phyloP scores from a whole-genome alignment of 2,329 filamentous ascomycete genomes.

The Pseudogymnoascus sp. region DNA sequence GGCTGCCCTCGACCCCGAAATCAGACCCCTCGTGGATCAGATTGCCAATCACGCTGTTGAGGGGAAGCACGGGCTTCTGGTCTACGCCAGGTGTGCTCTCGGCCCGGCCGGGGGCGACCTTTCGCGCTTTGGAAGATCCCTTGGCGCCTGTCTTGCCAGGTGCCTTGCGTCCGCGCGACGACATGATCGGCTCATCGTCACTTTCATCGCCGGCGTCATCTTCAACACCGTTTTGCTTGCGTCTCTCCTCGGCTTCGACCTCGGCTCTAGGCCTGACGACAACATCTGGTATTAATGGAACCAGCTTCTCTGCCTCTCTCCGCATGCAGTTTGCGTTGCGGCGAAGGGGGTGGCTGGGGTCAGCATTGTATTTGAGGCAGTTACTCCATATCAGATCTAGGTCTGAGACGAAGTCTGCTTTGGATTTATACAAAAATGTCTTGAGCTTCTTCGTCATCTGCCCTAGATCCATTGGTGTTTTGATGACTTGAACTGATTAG shows the following conservation, averaged over 20 bases:
- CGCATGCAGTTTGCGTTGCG: constrained; percentile 95
- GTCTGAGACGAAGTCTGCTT: constrained; percentile 89
- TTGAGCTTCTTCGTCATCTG: constrained; percentile 98
- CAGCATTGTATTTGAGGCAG: constrained; percentile 90
- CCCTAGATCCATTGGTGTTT: constrained; percentile 94
- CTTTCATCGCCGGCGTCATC: constrained; percentile 82
- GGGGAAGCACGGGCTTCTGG: constrained; percentile 61
- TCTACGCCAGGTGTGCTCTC: constrained; percentile 73
- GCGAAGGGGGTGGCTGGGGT: constrained; percentile 74
- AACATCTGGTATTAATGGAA: constrained; percentile 89
- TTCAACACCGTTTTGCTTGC: constrained; percentile 77
- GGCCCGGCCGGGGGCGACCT: constrained; percentile 61
- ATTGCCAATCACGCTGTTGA: constrained; percentile 54
- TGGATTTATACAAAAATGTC: constrained; percentile 69
- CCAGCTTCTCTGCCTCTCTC: constrained; percentile 93
- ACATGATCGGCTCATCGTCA: constrained; percentile 97
- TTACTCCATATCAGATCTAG: constrained; percentile 96
- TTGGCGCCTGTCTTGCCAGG: constrained; percentile 71
- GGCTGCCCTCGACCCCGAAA: constrained; percentile 59
- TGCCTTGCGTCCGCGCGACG: constrained; percentile 83
- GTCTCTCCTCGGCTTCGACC: constrained; percentile 78
- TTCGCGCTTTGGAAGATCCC: constrained; percentile 53
- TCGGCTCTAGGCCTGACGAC: constrained; percentile 84
- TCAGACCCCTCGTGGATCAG: constrained; percentile 65
- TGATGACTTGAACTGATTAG: constrained; percentile 60